Base-by-base conservation (phyloP, 192 early-diverging fungal genomes). In the Thamnidium elegans region DNA sequence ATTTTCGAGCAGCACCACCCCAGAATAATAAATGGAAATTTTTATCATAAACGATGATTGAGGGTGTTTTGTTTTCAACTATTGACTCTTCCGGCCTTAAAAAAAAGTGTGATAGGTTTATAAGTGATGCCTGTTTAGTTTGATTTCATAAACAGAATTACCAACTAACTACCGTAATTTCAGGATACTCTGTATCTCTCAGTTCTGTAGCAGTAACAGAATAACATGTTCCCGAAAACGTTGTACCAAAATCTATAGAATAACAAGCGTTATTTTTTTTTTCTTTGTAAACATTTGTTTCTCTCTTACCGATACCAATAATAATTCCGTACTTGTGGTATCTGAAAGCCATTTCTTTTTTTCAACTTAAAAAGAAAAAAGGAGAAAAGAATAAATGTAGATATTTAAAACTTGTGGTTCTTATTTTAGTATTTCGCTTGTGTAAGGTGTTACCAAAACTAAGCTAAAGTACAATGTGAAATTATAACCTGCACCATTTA, bases 171-270 rank as follows among this genome's bases (percentile, higher is more conserved):
- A 44, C 19, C 2, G 23, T 45, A 59, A 45, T 21, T 1, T 23
- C 42, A 7, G 32, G 30, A 55, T 55, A 26, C 0, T 13, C 36
- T 4, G 4, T 34, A 11, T 34, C 23, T 34, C 14, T 34, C 2
- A 31, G 0, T n/a, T 55, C 53, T 19, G 14, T 11, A 11, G 32
- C 5, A 11, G 36, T 59, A 10, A 26, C 14, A 3, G 58, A 14
- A 45, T 45, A 59, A 14, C 58, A 59, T 20, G 42, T 59, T 59
- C 58, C 58, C 17, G 58, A 59, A 26, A 23, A 59, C 7, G 58
- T 59, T 23, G 58, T 59, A 19, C 58, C 58, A 36, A 59, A 59
- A 45, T 59, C 58, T 59, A 23, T 45, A 20, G 17, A 1, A 19
- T 2, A 36, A 20, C n/a, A 20, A 9, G 42, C 43, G 1, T 44